phyloP scores from a whole-genome alignment of 805 yeast genomes.

The Kodamaea kaohsiungensis region DNA sequence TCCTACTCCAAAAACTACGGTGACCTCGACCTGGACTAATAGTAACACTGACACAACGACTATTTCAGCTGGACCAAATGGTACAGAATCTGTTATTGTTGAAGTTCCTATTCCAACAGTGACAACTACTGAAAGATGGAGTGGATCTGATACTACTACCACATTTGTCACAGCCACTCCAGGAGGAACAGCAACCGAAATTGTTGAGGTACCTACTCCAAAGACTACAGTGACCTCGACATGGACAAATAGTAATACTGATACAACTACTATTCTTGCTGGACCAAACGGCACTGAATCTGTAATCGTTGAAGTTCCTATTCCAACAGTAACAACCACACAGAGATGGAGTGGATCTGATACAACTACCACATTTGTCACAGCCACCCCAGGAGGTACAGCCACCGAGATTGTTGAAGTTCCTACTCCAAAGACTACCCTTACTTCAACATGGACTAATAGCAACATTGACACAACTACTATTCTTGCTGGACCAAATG shows the following conservation, averaged over 20 bases:
- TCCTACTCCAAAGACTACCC: slow-evolving; percentile 13
- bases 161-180: slow-evolving; percentile 9
- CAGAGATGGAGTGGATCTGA: too few species aligned
- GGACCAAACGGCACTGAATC: too few species aligned
- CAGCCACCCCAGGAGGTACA: slow-evolving; percentile 17
- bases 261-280: too few species aligned
- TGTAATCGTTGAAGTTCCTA: too few species aligned
- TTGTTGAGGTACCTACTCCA: slow-evolving; percentile 15
- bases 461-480: slow-evolving; percentile 6
- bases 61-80: too few species aligned
- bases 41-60: too few species aligned
- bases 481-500: slow-evolving; percentile 15
- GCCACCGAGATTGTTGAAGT: slow-evolving; percentile 22
- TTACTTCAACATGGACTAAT: slow-evolving; percentile 12
- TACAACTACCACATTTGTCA: slow-evolving; percentile 13
- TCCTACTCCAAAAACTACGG: too few species aligned
- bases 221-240: slow-evolving; percentile 9
- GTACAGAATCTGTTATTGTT: too few species aligned
- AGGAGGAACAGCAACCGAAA: slow-evolving; percentile 13
- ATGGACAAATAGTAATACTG: too few species aligned
- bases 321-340: too few species aligned
- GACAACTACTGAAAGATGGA: slow-evolving; percentile 8
- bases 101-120: too few species aligned
- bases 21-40: too few species aligned
- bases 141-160: slow-evolving; percentile 5